phyloP scores from a whole-genome alignment of 371 early-diverging fungal genomes.

The Rhizopus sp. region DNA sequence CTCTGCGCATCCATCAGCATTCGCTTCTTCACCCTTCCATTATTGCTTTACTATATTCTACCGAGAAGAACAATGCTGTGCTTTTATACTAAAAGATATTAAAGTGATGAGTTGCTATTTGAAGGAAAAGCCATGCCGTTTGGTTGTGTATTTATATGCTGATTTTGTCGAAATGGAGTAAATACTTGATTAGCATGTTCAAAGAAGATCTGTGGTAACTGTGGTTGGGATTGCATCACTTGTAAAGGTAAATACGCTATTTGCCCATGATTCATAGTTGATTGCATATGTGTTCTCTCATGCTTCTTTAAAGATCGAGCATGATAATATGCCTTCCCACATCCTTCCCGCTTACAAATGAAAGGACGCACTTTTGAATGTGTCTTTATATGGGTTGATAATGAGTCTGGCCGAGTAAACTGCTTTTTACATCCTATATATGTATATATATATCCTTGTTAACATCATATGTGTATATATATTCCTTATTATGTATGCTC shows the following conservation, averaged over 20 bases:
- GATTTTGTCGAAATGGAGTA: not conserved
- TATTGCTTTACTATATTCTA: too few species aligned
- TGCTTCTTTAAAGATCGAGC: constrained; percentile 70
- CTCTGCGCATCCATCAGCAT: too few species aligned
- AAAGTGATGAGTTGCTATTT: not conserved
- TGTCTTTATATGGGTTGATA: constrained; percentile 79
- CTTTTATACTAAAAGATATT: too few species aligned
- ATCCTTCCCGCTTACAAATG: constrained; percentile 50
- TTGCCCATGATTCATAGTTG: not conserved
- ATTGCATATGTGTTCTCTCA: constrained; percentile 38
- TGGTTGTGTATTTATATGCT: not conserved
- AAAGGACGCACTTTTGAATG: constrained; percentile 69
- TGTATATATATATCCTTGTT: constrained; percentile 15
- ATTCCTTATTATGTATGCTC: not conserved
- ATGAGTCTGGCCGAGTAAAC: constrained; percentile 79
- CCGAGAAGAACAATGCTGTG: too few species aligned
- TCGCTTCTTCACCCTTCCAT: too few species aligned
- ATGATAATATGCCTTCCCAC: constrained; percentile 70
- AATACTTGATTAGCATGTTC: not conserved
- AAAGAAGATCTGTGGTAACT: not conserved
- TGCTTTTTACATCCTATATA: constrained; percentile 74
- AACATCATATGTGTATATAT: constrained; percentile 6
- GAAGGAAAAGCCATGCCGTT: too few species aligned
- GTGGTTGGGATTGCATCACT: not conserved
- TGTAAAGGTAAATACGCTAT: not conserved